phyloP scores from a whole-genome alignment of 2,329 filamentous ascomycete genomes.

The Podosphaera aphanis region DNA sequence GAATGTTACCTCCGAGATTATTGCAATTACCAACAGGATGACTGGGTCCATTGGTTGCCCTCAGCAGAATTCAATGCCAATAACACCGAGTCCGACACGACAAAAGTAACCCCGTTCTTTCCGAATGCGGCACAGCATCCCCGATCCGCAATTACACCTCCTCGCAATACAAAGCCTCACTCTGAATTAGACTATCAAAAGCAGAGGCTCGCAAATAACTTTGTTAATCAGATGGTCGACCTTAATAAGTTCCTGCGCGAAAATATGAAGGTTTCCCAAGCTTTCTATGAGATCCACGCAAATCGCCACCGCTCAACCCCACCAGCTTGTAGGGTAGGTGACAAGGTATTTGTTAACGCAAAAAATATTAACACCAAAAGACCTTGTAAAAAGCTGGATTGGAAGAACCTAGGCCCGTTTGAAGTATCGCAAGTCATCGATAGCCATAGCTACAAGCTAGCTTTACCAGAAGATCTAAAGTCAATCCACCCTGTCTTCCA shows the following conservation, averaged over 20 bases:
- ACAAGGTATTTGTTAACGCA: constrained; percentile 1
- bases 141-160: neutral
- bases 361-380: constrained; percentile 1
- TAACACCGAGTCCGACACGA: neutral
- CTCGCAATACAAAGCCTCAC: neutral
- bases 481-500: constrained; percentile 1
- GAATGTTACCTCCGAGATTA: neutral
- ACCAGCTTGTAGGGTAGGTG: neutral
- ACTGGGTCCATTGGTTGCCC: neutral
- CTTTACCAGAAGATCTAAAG: constrained; percentile 1
- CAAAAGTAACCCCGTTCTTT: neutral
- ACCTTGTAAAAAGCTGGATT: constrained; percentile 1
- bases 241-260: neutral
- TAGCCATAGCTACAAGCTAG: constrained; percentile 1
- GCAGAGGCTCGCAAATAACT: neutral
- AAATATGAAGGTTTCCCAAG: constrained; percentile 1
- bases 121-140: neutral
- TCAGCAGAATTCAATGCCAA: neutral
- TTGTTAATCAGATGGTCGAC: neutral
- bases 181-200: too few relatives aligned
- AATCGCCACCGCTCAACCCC: neutral
- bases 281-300: neutral
- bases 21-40: neutral
- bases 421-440: neutral
- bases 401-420: constrained; percentile 2